phyloP scores from a whole-genome alignment of 352 stramenopile species.

The Globisporangium mamillatum region DNA sequence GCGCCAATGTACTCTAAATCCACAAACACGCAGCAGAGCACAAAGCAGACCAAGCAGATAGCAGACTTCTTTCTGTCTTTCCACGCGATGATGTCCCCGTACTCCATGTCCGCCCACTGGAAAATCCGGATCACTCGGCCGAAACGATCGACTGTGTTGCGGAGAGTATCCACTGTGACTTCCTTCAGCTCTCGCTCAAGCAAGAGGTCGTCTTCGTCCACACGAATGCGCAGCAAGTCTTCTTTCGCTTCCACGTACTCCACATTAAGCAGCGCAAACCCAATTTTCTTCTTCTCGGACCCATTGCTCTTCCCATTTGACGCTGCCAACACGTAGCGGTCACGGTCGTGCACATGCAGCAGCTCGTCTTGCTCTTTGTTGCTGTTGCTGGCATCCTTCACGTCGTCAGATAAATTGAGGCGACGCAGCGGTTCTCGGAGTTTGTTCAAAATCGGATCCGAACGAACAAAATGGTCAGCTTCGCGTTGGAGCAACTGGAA shows the following conservation, averaged over 20 bases:
- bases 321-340: constrained; percentile 48
- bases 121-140: constrained; percentile 60
- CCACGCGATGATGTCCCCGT: constrained; percentile 80
- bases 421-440: constrained; percentile 43
- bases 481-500: constrained; percentile 80
- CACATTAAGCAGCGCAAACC: constrained; percentile 52
- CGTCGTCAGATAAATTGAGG: constrained; percentile 43
- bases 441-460: constrained; percentile 43
- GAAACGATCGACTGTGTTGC: constrained; percentile 73
- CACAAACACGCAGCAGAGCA: constrained; percentile 62
- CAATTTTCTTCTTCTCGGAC: constrained; percentile 43
- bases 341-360: constrained; percentile 28
- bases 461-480: constrained; percentile 60
- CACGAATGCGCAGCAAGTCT: constrained; percentile 60
- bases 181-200: constrained; percentile 72
- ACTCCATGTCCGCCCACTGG: constrained; percentile 75
- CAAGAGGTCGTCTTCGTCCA: constrained; percentile 48
- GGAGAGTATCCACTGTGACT: constrained; percentile 76
- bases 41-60: constrained; percentile 58
- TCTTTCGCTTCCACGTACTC: constrained; percentile 74
- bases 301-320: constrained; percentile 26
- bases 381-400: constrained; percentile 18
- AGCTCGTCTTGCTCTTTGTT: constrained; percentile 17
- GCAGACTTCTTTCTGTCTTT: constrained; percentile 82
- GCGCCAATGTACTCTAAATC: constrained; percentile 73